Evolutionary conservation across 2,329 filamentous ascomycete species (phyloP), one percentile per base, ranked within the genome.

Genomic region (Colletotrichum aenigma): DNA sequence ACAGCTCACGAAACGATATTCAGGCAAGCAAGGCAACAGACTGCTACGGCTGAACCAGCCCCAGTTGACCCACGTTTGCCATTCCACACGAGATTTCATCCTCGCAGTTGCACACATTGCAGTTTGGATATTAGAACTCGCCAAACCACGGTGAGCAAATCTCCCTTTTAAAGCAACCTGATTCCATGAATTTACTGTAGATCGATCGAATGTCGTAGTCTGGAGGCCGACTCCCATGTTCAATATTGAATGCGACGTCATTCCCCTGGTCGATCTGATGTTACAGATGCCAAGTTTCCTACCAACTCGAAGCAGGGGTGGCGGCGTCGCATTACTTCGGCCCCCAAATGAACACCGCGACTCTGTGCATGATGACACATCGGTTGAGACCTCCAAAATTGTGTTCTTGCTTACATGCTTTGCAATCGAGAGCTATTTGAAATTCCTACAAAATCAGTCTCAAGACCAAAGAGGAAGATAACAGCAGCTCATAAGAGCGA

Each of bases 11-110:
- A 21, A 0, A 52, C 4, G 0, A 52, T 1, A 52, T 7, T 13
- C 43, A 21, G n/a, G n/a, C 43, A 21, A 2, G 43, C n/a, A 52
- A 52, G n/a, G 10, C 16, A 52, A 52, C 43, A 52, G 0, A 52
- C 0, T 0, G 10, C 18, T 48, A 0, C n/a, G 3, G 10, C 1
- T 48, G 10, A 48, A 2, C 0, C 18, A 21, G n/a, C 43, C 4
- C 4, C 6, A 48, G 0, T 12, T 48, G 43, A 48, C 1, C 43
- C 21, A 48, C 1, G 3, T 48, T 4, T 2, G 2, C 10, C 43
- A 21, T 48, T 48, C 9, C 43, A 48, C 43, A 21, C 9, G n/a
- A n/a, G 18, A n/a, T 48, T 21, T 0, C 38, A 21, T 48, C n/a
- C n/a, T 12, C 4, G 43, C 6, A 21, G 0, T n/a, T 48, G 10